These are phyloP conservation scores for Rhodomyrtus tomentosa DNA, from an alignment of 345 rosid genomes.

Conservation along the genomic window DNA sequence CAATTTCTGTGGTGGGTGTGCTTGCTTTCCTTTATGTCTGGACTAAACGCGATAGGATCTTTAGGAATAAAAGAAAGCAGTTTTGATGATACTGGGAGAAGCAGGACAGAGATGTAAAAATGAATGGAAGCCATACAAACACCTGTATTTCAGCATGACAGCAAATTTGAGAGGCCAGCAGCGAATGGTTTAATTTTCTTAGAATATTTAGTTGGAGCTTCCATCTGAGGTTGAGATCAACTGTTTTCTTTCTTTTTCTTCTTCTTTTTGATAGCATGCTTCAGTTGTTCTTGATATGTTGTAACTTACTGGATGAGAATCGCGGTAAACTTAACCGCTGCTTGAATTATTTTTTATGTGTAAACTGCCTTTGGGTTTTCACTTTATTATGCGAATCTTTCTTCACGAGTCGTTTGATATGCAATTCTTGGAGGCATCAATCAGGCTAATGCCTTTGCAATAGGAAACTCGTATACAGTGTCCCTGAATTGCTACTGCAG, in stretches of 20 bases:
- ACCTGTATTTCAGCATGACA: background rate
- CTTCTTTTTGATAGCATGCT: background rate
- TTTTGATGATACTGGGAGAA: slow-evolving; percentile 41
- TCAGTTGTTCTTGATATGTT: background rate
- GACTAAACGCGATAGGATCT: slow-evolving; percentile 51
- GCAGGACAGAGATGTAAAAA: background rate
- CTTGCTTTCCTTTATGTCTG: slow-evolving; percentile 47
- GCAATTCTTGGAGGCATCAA: background rate
- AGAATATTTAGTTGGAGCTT: background rate
- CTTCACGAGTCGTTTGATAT: background rate
- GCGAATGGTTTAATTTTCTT: background rate
- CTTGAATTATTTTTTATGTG: background rate
- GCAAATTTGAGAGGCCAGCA: background rate
- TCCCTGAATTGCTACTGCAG: background rate
- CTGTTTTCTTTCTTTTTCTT: background rate
- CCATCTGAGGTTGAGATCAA: background rate
- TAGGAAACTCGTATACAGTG: background rate
- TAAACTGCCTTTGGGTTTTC: background rate
- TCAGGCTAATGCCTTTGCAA: background rate
- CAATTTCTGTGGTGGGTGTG: slow-evolving; percentile 39
- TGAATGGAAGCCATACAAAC: background rate
- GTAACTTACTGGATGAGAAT: background rate
- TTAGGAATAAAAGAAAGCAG: slow-evolving; percentile 84
- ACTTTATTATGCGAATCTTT: background rate
- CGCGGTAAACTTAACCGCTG: background rate